Base-by-base conservation (phyloP, 2,329 filamentous ascomycete species). In the Hypocrella siamensis region DNA sequence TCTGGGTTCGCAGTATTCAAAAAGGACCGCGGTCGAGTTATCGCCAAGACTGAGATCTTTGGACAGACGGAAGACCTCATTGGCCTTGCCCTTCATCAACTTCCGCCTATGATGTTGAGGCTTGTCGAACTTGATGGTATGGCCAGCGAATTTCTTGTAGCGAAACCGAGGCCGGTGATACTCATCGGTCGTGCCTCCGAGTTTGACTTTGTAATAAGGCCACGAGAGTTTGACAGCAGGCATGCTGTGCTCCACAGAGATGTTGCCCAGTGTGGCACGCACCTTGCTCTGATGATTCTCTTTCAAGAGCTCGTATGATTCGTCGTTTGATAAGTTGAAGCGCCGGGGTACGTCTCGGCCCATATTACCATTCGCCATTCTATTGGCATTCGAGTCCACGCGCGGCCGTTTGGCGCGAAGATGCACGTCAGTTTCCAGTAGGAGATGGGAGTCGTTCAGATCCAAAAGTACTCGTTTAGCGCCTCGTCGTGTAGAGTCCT, bases 261-360 rank as follows among this genome's bases (percentile, higher is more conserved):
- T 74, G 47, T 86, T 88, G 28, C 85, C 84, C 38, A 98, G 71
- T 2, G 84, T 93, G 32, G 85, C 90, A 42, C 90, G 76, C 38
- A 98, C 82, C 56, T 93, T 96, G 65, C 83, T 85, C 57, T 93
- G 84, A 48, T 93, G 86, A 48, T 94, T 96, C 54, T 93, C 85
- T 56, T 96, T 96, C 28, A 98, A 70, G 37, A 85, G 74, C 48
- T 96, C 86, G 52, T 98, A 98, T 2, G 86, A 86, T 36, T 90
- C 80, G 47, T 98, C 90, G 40, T 96, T 96, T 19, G 86, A 93
- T 36, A 92, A 81, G 49, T 96, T 96, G 65, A 93, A 98, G 26
- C 88, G 77, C 42, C 79, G 72, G 24, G 72, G 72, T 22, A 93
- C 67, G 34, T 82, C 75, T 33, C 78, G 79, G 3, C 76, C 74